These are phyloP conservation scores for Tricholoma terreum DNA, from an alignment of 768 basidiomycete species.

Conservation along the genomic window DNA sequence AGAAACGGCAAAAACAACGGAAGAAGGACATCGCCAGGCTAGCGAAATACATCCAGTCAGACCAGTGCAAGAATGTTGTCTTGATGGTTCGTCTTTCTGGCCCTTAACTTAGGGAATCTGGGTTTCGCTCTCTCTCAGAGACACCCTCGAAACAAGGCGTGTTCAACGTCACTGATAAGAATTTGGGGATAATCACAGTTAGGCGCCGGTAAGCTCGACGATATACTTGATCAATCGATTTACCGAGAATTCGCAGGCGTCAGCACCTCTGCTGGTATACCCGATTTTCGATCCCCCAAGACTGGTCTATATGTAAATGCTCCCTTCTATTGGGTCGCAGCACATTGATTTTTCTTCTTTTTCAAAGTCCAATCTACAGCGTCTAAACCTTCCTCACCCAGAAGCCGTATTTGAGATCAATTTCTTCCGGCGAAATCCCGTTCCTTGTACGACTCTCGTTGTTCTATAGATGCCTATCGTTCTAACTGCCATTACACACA, in stretches of 20 bases:
- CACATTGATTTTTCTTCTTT: neutral
- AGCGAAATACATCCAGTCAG: slow-evolving; percentile 67
- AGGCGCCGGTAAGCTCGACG: slow-evolving; percentile 54
- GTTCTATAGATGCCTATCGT: neutral
- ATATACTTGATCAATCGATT: neutral
- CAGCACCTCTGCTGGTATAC: slow-evolving; percentile 80
- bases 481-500: slow-evolving; percentile 18
- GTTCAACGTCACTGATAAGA: slow-evolving; percentile 1
- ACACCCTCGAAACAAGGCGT: neutral
- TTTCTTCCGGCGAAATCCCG: slow-evolving; percentile 78
- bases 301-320: slow-evolving; percentile 66
- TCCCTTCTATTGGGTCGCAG: neutral
- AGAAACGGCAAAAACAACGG: slow-evolving; percentile 4
- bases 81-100: slow-evolving; percentile 57
- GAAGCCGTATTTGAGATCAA: slow-evolving; percentile 94
- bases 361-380: slow-evolving; percentile 67
- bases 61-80: slow-evolving; percentile 63
- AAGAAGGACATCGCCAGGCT: slow-evolving; percentile 39
- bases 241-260: slow-evolving; percentile 44
- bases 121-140: neutral
- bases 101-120: no score
- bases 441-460: slow-evolving; percentile 57
- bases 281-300: slow-evolving; percentile 84
- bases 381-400: slow-evolving; percentile 81
- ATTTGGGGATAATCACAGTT: slow-evolving; percentile 37